Evolutionary conservation across 352 stramenopile genomes (phyloP).

Genomic region (Phytophthora idaei): DNA sequence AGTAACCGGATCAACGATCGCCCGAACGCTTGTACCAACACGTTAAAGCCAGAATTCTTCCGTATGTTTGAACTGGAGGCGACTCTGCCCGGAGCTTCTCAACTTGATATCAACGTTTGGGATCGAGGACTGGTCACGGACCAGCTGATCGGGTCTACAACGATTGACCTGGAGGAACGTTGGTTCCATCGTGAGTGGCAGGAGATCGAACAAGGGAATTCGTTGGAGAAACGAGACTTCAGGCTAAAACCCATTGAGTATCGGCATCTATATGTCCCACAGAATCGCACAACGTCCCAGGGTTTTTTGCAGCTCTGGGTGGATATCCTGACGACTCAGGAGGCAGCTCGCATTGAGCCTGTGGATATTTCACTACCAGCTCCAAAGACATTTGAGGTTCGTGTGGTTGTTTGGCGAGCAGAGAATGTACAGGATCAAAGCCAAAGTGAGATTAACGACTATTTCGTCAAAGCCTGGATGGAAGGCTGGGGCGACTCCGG

Average conservation of each 20-base stretch:
- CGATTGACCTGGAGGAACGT: slow-evolving; percentile 93
- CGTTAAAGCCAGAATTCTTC: slow-evolving; percentile 83
- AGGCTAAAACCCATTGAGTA: slow-evolving; percentile 89
- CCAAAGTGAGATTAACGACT: slow-evolving; percentile 89
- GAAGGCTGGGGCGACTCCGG: slow-evolving; percentile 45
- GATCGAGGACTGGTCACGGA: slow-evolving; percentile 80
- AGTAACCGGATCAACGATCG: slow-evolving; percentile 73
- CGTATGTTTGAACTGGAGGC: slow-evolving; percentile 68
- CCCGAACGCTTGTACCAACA: slow-evolving; percentile 70
- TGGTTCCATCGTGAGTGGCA: slow-evolving; percentile 93
- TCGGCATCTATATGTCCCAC: slow-evolving; percentile 78
- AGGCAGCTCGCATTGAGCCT: slow-evolving; percentile 67
- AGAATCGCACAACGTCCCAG: slow-evolving; percentile 71
- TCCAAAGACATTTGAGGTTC: slow-evolving; percentile 83
- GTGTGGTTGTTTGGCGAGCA: slow-evolving; percentile 90
- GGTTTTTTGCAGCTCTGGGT: slow-evolving; percentile 86
- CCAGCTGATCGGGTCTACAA: slow-evolving; percentile 91
- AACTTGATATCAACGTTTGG: slow-evolving; percentile 83
- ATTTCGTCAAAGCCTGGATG: slow-evolving; percentile 93
- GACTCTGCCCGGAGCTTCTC: slow-evolving; percentile 72
- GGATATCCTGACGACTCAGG: slow-evolving; percentile 85
- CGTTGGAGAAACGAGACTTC: slow-evolving; percentile 2
- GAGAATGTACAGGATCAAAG: slow-evolving; percentile 81
- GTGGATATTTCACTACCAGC: slow-evolving; percentile 71
- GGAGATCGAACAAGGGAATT: slow-evolving; percentile 41